Evolutionary conservation across 2,329 filamentous ascomycete species (phyloP).

Genomic region (Exophiala aquamarina): DNA sequence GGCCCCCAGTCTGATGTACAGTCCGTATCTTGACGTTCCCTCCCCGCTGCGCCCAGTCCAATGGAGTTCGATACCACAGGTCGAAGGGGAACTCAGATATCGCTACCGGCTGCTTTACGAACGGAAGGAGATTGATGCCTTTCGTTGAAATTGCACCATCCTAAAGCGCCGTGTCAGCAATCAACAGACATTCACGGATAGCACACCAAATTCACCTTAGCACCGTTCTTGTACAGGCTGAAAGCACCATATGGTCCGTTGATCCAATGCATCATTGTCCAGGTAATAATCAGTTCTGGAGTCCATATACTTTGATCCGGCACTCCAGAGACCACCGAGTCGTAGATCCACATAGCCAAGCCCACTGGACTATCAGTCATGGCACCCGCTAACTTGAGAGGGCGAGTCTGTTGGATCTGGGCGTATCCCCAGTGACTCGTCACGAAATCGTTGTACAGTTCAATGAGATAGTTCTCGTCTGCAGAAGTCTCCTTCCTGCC

Average conservation of each 20-base stretch:
- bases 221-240: slow-evolving; percentile 25
- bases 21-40: slow-evolving; percentile 12
- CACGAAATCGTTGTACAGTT: slow-evolving; percentile 15
- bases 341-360: slow-evolving; percentile 32
- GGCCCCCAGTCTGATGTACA: slow-evolving; percentile 44
- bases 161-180: neutral
- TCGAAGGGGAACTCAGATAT: slow-evolving; percentile 19
- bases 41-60: slow-evolving; percentile 16
- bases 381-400: slow-evolving; percentile 27
- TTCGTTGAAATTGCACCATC: slow-evolving; percentile 11
- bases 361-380: slow-evolving; percentile 31
- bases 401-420: slow-evolving; percentile 24
- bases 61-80: slow-evolving; percentile 17
- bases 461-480: slow-evolving; percentile 21
- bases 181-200: no score
- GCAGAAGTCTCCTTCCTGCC: slow-evolving; percentile 12
- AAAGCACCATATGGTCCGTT: slow-evolving; percentile 23
- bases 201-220: slow-evolving; percentile 3
- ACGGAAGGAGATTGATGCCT: slow-evolving; percentile 10
- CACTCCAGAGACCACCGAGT: slow-evolving; percentile 26
- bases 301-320: slow-evolving; percentile 27
- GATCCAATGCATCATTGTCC: slow-evolving; percentile 33
- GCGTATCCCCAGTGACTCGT: slow-evolving; percentile 17
- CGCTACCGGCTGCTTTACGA: slow-evolving; percentile 16
- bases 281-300: slow-evolving; percentile 28